Evolutionary conservation across 176 grass and related monocot genomes (phyloP), one percentile per base, ranked within the genome.

Genomic region (Olyra latifolia): DNA sequence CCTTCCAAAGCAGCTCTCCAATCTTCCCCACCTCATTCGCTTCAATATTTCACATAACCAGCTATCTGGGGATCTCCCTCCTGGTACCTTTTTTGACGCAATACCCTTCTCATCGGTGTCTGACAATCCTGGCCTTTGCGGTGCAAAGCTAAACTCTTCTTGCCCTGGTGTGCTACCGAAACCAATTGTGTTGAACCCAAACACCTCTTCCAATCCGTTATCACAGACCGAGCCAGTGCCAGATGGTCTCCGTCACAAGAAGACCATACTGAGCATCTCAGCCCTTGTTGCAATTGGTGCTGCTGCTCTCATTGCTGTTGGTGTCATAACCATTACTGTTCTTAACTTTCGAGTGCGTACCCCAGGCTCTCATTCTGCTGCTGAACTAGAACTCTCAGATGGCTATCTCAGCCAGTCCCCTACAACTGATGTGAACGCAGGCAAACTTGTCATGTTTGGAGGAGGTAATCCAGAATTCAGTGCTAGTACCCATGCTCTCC

Each of bases 391-490:
- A 72, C 89, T 95, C 65, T 95, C 92, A 47, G 96, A 98, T 78
- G 93, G 93, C 23, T 99, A 93, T 82, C 83, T 91, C 24, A 99
- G 93, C 43, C 86, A 95, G 74, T 99, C 93, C 10, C 97, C 97
- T 2, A 91, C 88, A 48, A 99, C 93, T 49, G 97, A 95, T 75
- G 72, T 90, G 56, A 89, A 93, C 13, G 80, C 91, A 23, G 97
- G 97, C 47, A 99, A 91, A 83, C 90, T 99, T 70, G 91, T 99
- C 43, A 96, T 99, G 93, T 99, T 99, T 87, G 88, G 85, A 78
- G 93, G 92, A 40, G 91, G 88, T 56, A 94, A 99, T 48, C 88
- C 97, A 45, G 90, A 96, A 85, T 99, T 99, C 79, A 99, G 92
- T 86, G 93, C 91, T 12, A 86, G 91, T 78, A 80, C 93, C 25